These are phyloP conservation scores for Irpex rosettiformis DNA, from an alignment of 1,284 basidiomycete genomes.

Conservation along the genomic window DNA sequence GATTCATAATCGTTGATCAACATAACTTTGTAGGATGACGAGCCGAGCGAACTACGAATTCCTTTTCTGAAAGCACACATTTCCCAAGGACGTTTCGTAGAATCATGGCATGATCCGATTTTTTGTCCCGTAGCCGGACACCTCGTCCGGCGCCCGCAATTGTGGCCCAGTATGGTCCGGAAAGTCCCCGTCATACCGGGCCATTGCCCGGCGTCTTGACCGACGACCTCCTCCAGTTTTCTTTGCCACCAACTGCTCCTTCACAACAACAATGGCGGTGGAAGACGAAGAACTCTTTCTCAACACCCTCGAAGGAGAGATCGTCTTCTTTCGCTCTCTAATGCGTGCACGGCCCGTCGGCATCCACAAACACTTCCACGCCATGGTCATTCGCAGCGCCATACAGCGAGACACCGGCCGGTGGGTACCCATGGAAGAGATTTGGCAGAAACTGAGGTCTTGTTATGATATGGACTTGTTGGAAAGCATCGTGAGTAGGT, in stretches of 20 bases:
- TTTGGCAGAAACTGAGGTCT: slow-evolving; percentile 71
- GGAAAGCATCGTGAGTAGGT: slow-evolving; percentile 63
- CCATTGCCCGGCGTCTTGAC: neutral
- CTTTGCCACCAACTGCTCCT: no score
- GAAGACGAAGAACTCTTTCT: slow-evolving; percentile 38
- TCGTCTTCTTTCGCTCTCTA: slow-evolving; percentile 74
- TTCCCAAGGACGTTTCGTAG: neutral
- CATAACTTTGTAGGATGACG: neutral
- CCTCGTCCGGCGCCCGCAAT: neutral
- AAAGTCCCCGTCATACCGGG: neutral
- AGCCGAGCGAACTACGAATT: neutral
- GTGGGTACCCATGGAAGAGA: slow-evolving; percentile 54
- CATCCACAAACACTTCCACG: slow-evolving; percentile 75
- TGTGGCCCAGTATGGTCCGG: neutral
- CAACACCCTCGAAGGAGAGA: slow-evolving; percentile 73
- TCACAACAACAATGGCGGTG: slow-evolving; percentile 18
- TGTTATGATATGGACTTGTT: slow-evolving; percentile 78
- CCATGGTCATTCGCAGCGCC: slow-evolving; percentile 66
- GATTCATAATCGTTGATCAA: no score
- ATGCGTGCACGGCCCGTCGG: slow-evolving; percentile 77
- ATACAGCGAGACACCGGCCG: slow-evolving; percentile 69
- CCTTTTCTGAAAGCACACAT: neutral
- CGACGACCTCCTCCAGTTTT: neutral
- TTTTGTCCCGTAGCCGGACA: neutral
- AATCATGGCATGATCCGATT: neutral